Conservation (phyloP, 176 grass and related monocot genomes). For the Triticum timopheevii region DNA sequence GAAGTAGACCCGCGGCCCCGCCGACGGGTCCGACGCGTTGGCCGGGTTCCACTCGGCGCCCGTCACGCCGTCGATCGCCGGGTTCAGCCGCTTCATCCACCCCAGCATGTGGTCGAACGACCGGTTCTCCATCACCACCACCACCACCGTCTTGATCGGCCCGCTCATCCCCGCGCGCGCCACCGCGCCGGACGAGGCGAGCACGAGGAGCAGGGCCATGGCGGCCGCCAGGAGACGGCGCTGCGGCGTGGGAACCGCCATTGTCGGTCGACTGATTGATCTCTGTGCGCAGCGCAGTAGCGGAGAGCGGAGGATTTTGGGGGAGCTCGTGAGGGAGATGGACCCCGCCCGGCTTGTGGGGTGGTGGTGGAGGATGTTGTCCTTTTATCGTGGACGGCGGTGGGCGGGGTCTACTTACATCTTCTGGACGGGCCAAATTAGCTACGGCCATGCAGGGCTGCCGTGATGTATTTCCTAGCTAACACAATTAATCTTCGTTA, state of each 20-base stretch:
- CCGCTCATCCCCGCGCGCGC: too few species aligned
- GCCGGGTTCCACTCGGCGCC: conserved; percentile 77
- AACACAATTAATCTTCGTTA: not conserved
- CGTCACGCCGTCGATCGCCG: conserved; percentile 79
- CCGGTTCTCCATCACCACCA: conserved; percentile 97
- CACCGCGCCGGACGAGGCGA: not conserved
- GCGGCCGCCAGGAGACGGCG: not conserved
- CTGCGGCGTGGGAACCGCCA: conserved; percentile 15
- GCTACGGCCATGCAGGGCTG: not conserved
- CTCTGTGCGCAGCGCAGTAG: not conserved
- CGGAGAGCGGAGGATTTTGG: not conserved
- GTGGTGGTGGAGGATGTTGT: conserved; percentile 20
- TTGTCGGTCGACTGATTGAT: not conserved
- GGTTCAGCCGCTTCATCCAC: conserved; percentile 93
- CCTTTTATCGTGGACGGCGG: not conserved
- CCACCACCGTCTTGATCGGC: conserved; percentile 89
- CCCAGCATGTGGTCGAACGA: conserved; percentile 99
- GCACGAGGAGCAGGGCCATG: not conserved
- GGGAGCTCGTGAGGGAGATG: conserved; percentile 22
- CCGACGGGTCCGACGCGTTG: conserved; percentile 43
- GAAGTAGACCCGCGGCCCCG: conserved; percentile 65
- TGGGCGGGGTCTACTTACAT: not conserved
- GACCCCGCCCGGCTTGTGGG: conserved; percentile 22
- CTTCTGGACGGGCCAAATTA: not conserved
- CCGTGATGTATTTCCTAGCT: not conserved